A percentile compares a stretch with the other conserved stretches of the same genome.
These are phyloP conservation scores for Pharus latifolius DNA, from an alignment of 176 grass and related monocot genomes.

Conservation along the genomic window DNA sequence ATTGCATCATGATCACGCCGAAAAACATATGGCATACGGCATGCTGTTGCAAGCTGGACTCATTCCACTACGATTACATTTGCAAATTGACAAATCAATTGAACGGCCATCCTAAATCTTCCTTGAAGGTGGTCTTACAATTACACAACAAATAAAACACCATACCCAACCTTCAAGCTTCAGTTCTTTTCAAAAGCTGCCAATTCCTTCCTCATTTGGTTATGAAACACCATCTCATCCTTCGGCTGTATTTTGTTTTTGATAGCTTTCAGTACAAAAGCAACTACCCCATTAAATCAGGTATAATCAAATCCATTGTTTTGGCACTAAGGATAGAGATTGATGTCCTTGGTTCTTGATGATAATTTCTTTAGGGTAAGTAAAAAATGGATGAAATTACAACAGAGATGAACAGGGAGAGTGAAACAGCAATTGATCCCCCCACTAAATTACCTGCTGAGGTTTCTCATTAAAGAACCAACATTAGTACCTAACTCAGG, in stretches of 20 bases:
- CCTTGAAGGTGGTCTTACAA: background rate
- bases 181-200: background rate
- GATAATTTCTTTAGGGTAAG: background rate
- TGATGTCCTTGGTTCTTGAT: background rate
- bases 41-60: background rate
- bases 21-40: background rate
- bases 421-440: background rate
- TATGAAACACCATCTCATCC: background rate
- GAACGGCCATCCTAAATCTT: background rate
- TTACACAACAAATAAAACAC: background rate
- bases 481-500: background rate
- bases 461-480: constrained; percentile 9
- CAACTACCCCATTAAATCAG: background rate
- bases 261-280: background rate
- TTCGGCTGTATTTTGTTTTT: background rate
- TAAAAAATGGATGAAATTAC: background rate
- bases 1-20: background rate
- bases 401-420: background rate
- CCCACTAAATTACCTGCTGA: constrained; percentile 16
- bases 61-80: background rate
- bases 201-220: background rate
- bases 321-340: too few relatives aligned
- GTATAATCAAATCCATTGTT: background rate
- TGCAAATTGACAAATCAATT: background rate
- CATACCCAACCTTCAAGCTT: background rate